Percentiles rank a stretch among this genome's conserved stretches.
phyloP scores from a whole-genome alignment of 805 yeast species.

The Saccharomycopsis javanensis region DNA sequence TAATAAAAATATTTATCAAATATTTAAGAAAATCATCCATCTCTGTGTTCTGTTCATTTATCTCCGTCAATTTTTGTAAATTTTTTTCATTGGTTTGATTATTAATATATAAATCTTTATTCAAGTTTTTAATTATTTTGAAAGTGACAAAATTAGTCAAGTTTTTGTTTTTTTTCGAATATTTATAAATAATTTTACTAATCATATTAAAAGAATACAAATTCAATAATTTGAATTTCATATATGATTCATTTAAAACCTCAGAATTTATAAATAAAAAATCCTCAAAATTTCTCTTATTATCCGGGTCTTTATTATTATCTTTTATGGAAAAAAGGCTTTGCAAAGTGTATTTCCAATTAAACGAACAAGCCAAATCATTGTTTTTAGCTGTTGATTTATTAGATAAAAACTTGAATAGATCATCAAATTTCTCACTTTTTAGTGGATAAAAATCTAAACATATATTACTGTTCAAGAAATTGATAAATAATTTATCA shows the following conservation, averaged over 20 bases:
- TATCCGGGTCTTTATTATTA: too few species aligned
- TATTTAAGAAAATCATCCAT: background rate
- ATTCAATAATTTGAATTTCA: conserved; percentile 7
- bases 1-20: conserved; percentile 5
- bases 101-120: background rate
- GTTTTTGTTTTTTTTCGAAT: conserved; percentile 5
- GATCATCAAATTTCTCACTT: background rate
- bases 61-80: background rate
- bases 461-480: conserved; percentile 10
- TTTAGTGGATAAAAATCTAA: background rate
- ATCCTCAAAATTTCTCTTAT: background rate
- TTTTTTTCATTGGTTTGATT: background rate
- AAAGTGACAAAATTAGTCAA: conserved; percentile 4
- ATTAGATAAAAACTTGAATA: conserved; percentile 6
- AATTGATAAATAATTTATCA: background rate
- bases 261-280: background rate
- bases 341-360: conserved; percentile 6
- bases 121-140: conserved; percentile 2
- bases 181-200: conserved; percentile 7
- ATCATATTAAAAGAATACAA: conserved; percentile 8
- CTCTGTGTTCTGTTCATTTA: background rate
- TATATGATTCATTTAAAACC: conserved; percentile 2
- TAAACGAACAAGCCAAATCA: conserved; percentile 6
- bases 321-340: background rate
- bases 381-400: conserved; percentile 2